These are phyloP conservation scores for Oleoguttula mirabilis DNA, from an alignment of 495 filamentous ascomycete genomes.

Conservation along the genomic window DNA sequence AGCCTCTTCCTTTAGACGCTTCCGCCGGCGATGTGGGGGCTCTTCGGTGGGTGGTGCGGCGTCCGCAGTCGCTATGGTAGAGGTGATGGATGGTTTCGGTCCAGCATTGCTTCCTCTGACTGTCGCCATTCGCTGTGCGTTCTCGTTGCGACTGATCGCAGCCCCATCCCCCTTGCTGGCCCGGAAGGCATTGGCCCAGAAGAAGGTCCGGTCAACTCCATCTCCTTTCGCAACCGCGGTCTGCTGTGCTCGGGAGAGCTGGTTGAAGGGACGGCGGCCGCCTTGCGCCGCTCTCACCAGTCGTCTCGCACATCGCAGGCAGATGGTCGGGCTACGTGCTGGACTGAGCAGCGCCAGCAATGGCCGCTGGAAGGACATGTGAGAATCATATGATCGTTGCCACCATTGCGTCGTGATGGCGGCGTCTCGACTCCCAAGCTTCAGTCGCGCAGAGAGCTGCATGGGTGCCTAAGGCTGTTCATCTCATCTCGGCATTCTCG, in stretches of 20 bases:
- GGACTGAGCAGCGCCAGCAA: conserved; percentile 4
- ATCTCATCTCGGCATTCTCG: too few relatives aligned
- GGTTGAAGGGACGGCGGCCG: not conserved
- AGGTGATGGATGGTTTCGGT: not conserved
- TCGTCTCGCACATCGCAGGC: conserved; percentile 9
- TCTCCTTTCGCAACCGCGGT: conserved; percentile 5
- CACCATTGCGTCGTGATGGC: too few relatives aligned
- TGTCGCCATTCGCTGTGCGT: not conserved
- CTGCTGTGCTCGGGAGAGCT: conserved; percentile 3
- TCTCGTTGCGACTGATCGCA: not conserved
- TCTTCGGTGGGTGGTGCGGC: conserved; percentile 9
- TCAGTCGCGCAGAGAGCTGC: too few relatives aligned
- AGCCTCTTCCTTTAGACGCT: conserved; percentile 18
- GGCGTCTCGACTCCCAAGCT: too few relatives aligned
- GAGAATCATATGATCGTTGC: too few relatives aligned
- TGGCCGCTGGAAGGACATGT: conserved; percentile 15
- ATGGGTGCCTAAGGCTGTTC: too few relatives aligned
- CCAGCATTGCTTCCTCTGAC: too few relatives aligned
- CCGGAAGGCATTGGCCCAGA: conserved; percentile 20
- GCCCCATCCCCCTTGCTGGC: not conserved
- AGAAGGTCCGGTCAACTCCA: conserved; percentile 14
- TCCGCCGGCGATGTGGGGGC: conserved; percentile 29
- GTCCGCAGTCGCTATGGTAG: not conserved
- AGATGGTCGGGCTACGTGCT: conserved; percentile 1
- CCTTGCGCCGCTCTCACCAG: conserved; percentile 5